A percentile compares a stretch with the other conserved stretches of the same genome.
phyloP scores from a whole-genome alignment of 306 rosid genomes.

The Quercus robur region DNA sequence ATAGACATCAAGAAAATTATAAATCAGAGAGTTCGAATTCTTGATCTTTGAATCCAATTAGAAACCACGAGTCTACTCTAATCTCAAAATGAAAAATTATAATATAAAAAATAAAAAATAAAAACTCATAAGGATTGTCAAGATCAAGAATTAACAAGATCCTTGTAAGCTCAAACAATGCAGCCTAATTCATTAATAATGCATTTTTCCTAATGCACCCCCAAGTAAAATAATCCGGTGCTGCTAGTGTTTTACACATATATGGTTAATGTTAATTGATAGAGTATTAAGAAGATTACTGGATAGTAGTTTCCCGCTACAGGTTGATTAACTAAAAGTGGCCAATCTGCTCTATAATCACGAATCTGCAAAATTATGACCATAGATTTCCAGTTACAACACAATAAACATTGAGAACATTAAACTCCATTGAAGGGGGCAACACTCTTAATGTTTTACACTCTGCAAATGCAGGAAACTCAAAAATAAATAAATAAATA shows the following conservation, averaged over 20 bases:
- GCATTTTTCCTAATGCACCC: neutral
- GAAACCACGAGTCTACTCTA: neutral
- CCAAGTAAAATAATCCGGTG: neutral
- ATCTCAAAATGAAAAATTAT: neutral
- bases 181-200: no score
- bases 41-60: neutral
- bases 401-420: neutral
- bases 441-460: neutral
- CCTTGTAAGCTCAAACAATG: neutral
- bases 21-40: neutral
- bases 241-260: neutral
- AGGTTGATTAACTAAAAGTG: slow-evolving; percentile 72
- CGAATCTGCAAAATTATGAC: slow-evolving; percentile 56
- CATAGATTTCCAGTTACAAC: slow-evolving; percentile 10
- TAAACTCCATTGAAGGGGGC: neutral
- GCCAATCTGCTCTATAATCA: slow-evolving; percentile 78
- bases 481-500: no score
- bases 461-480: neutral
- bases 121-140: neutral
- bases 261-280: neutral
- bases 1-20: neutral
- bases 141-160: neutral
- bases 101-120: neutral
- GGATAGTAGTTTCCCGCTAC: slow-evolving; percentile 94
- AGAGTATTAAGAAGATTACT: slow-evolving; percentile 35